phyloP scores from a whole-genome alignment of 2,329 filamentous ascomycete genomes.

The Sarocladiaceae sp. region DNA sequence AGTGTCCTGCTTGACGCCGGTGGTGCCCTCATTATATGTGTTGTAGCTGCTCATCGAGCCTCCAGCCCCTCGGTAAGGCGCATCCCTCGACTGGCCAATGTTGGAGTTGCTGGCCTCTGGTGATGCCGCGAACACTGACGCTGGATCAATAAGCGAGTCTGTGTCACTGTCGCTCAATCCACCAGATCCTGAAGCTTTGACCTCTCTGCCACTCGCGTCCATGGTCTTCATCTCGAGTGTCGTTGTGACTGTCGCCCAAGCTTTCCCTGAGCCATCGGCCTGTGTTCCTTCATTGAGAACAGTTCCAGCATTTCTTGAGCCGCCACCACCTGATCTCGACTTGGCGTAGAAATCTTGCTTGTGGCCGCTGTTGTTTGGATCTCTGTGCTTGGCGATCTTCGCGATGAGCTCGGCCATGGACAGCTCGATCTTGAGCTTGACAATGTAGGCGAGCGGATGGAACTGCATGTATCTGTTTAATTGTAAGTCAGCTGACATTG shows the following conservation, averaged over 20 bases:
- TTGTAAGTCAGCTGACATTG: background rate
- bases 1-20: background rate
- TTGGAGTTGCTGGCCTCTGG: background rate
- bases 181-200: background rate
- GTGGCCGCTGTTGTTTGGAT: background rate
- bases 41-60: background rate
- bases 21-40: background rate
- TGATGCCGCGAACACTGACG: background rate
- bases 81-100: background rate
- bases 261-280: background rate
- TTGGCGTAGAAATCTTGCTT: background rate
- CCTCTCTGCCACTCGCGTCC: background rate
- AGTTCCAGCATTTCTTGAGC: background rate
- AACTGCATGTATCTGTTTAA: constrained; percentile 12
- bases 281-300: background rate
- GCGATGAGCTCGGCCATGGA: constrained; percentile 12
- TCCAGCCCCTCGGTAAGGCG: background rate
- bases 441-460: constrained; percentile 12
- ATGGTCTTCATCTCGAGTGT: constrained; percentile 13
- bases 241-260: constrained; percentile 11
- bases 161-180: background rate
- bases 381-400: constrained; percentile 8
- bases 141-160: background rate
- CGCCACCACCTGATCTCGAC: background rate
- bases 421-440: constrained; percentile 13